phyloP scores from a whole-genome alignment of 2,329 filamentous ascomycete genomes.

The Pleurostoma richardsiae region DNA sequence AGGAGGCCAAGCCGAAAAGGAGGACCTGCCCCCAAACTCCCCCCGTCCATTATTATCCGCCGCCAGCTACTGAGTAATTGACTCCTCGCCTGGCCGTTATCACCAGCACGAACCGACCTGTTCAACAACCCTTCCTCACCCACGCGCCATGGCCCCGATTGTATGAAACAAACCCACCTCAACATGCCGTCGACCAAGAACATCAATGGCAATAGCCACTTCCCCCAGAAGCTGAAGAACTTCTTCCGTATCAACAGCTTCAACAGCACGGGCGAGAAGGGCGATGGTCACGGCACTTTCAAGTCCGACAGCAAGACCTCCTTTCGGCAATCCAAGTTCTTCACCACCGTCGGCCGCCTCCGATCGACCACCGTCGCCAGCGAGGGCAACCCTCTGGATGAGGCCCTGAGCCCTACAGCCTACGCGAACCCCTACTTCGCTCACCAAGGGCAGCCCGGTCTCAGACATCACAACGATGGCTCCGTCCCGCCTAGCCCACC shows the following conservation, averaged over 20 bases:
- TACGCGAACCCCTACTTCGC: slow-evolving; percentile 96
- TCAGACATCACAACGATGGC: slow-evolving; percentile 91
- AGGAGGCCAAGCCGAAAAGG: no score
- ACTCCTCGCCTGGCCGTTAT: not conserved
- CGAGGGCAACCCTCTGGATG: slow-evolving; percentile 86
- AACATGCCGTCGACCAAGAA: slow-evolving; percentile 51
- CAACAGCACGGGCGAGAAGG: slow-evolving; percentile 21
- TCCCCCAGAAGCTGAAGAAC: slow-evolving; percentile 64
- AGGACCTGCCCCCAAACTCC: no score
- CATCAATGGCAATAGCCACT: slow-evolving; percentile 51
- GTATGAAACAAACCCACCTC: slow-evolving; percentile 9
- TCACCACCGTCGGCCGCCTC: slow-evolving; percentile 80
- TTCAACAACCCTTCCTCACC: not conserved
- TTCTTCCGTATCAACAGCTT: slow-evolving; percentile 64
- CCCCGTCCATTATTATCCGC: no score
- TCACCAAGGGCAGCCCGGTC: slow-evolving; percentile 87
- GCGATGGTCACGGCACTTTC: slow-evolving; percentile 13
- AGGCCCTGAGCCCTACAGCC: slow-evolving; percentile 84
- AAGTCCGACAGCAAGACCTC: slow-evolving; percentile 61
- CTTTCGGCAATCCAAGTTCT: slow-evolving; percentile 83
- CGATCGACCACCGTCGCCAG: slow-evolving; percentile 87
- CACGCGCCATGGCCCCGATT: not conserved
- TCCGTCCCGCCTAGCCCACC: slow-evolving; percentile 90
- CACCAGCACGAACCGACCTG: not conserved
- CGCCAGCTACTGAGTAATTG: no score